Evolutionary conservation across 2,329 filamentous ascomycete genomes (phyloP), one percentile per base, ranked within the genome.

Genomic region (Cercospora beticola): DNA sequence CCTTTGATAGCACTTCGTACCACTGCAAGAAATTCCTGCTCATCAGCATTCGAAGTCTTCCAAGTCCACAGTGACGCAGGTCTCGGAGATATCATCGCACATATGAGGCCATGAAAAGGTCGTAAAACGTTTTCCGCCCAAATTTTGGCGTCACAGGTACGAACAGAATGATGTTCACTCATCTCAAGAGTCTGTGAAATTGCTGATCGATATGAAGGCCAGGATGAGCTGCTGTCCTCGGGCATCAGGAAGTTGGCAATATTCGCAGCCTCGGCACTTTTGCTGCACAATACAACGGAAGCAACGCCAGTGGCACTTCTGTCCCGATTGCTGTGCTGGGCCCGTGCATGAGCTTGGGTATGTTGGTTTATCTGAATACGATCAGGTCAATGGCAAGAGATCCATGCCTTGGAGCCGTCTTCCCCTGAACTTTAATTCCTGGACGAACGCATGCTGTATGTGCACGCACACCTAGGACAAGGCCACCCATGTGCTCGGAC

Each of bases 1-100:
- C 23, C 23, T 26, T 23, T 18, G 59, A n/a, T 36, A 65, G 63
- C 14, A 65, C 26, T 65, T 65, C 33, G 56, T 65, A 43, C 63
- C 63, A 36, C 54, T 65, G 10, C 56, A 65, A 46, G 63, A 65
- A 3, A 59, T 65, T 4, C 1, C n/a, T 36, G 30, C 5, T 30
- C 43, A 46, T n/a, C 26, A 49, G 43, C 28, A 52, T 12, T 62
- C 61, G 43, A 63, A 63, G 46, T 33, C 40, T 28, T 16, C 28
- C 7, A 33, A 54, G n/a, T 63, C 61, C 43, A 62, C 36, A 6
- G 43, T 63, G 7, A 21, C 61, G 28, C 14, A 54, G 26, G 26
- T 30, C n/a, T 54, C 40, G 61, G 43, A 54, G 28, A 36, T 52
- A 4, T 59, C 56, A 36, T 59, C 56, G n/a, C 56, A 16, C 56